Percentiles rank a stretch among this genome's conserved stretches.
Evolutionary conservation across 179 eudicot genomes (phyloP).

Genomic region (Silene vulgaris): DNA sequence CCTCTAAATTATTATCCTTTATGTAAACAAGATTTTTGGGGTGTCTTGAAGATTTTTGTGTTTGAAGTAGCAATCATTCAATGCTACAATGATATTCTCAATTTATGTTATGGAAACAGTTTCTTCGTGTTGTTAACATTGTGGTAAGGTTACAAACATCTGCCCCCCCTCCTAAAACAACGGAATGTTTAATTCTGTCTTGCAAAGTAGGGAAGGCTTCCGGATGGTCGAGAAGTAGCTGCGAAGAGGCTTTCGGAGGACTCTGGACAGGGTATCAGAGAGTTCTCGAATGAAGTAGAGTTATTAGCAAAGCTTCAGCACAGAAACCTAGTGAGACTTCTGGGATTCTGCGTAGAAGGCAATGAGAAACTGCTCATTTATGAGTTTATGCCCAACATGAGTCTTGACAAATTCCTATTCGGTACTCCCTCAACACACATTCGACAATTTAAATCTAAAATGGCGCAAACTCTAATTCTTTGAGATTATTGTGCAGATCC

Average conservation of each 20-base stretch:
- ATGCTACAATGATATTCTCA: too few species aligned
- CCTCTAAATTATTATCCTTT: too few species aligned
- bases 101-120: too few species aligned
- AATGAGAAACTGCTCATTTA: conserved; percentile 21
- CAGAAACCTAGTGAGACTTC: conserved; percentile 22
- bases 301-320: conserved; percentile 25
- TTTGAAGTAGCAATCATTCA: too few species aligned
- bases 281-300: conserved; percentile 14
- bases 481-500: conserved; percentile 1
- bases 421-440: conserved; percentile 8
- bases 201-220: conserved; percentile 15
- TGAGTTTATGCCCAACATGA: conserved; percentile 19
- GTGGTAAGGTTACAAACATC: too few species aligned
- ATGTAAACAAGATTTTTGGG: too few species aligned
- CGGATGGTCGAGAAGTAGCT: conserved; percentile 18
- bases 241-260: conserved; percentile 23
- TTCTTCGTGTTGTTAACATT: too few species aligned
- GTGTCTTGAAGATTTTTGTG: too few species aligned
- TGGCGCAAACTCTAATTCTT: neutral
- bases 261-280: conserved; percentile 21
- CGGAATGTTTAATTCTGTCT: neutral
- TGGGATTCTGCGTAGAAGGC: conserved; percentile 24
- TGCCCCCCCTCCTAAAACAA: neutral
- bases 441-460: neutral
- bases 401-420: conserved; percentile 23